Evolutionary conservation across 1,284 basidiomycete species (phyloP), one percentile per base, ranked within the genome.

Genomic region (Hypsizygus ulmarius): DNA sequence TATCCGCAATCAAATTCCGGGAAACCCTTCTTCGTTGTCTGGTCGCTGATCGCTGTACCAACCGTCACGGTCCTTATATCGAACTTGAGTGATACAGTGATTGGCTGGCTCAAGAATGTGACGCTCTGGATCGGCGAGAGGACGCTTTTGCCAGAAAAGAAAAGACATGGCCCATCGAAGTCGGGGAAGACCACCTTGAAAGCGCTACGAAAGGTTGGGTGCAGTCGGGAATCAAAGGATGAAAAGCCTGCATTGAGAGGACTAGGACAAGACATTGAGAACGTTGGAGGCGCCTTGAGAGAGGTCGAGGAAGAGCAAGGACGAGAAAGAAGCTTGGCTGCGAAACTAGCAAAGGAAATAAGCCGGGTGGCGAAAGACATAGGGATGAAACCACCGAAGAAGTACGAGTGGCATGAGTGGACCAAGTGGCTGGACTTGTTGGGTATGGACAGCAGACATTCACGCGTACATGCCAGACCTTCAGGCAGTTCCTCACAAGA

Each of bases 1-100:
- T 65, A 55, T 32, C 68, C 69, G 1, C 50, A 50, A 18, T 67
- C 68, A 0, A 57, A 61, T 25, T 56, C 68, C 0, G 66, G 68
- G 1, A 66, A 67, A 43, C 69, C 69, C 1, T 69, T 73, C 52
- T 71, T 71, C 51, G 67, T 73, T 12, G 48, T 71, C 2, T 72
- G 71, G 68, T 67, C 65, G 25, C 55, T 72, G 37, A 60, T 71
- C 15, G 64, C 69, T 3, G 62, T 72, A 2, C 71, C 69, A 1
- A 63, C 67, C 6, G 63, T 73, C 49, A 73, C 69, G 2, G 63
- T 71, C 3, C 50, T 73, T 1, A 70, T 73, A 15, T 66, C 65
- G 12, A 66, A 68, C 32, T 59, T 71, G 52, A 67, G 66, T 0
- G 64, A 69, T 37, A 68, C 68, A 5, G 54, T 72, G 2, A 59